A percentile compares a stretch with the other conserved stretches of the same genome.
Conservation (phyloP, 2,329 filamentous ascomycete species). For the Thelonectria discophora region DNA sequence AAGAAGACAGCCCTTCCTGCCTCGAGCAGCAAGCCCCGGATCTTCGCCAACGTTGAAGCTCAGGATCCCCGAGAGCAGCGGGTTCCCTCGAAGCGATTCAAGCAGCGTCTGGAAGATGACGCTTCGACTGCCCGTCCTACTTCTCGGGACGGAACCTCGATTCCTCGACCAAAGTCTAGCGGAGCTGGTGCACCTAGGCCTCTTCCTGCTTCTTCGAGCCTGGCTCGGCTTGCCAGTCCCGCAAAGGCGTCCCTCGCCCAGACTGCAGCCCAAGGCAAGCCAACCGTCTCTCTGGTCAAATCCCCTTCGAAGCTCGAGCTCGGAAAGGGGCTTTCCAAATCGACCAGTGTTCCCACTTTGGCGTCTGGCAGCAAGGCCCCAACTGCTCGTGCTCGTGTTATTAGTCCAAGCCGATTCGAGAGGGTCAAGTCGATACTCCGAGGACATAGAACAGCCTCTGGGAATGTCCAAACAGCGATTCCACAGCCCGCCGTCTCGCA, state of each 20-base stretch:
- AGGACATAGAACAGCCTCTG: constrained; percentile 47
- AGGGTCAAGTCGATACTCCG: constrained; percentile 68
- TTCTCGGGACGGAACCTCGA: constrained; percentile 60
- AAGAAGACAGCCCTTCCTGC: constrained; percentile 41
- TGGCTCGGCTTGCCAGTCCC: constrained; percentile 74
- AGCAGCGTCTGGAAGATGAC: constrained; percentile 74
- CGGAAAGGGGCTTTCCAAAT: constrained; percentile 55
- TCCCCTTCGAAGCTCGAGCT: constrained; percentile 58
- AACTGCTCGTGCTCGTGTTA: constrained; percentile 48
- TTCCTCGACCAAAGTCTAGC: constrained; percentile 57
- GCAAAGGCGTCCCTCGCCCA: constrained; percentile 79
- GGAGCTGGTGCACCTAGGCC: constrained; percentile 40
- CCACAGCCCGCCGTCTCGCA: constrained; percentile 57
- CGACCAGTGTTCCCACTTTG: constrained; percentile 60
- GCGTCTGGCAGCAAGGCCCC: constrained; percentile 44
- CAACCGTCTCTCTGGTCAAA: constrained; percentile 46
- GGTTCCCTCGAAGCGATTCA: constrained; percentile 72
- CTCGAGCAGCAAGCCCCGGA: constrained; percentile 23
- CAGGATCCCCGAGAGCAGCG: constrained; percentile 30
- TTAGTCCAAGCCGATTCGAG: constrained; percentile 62
- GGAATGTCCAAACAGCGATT: constrained; percentile 57
- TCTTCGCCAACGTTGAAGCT: constrained; percentile 36
- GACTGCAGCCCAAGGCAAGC: constrained; percentile 36
- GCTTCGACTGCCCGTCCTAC: constrained; percentile 70
- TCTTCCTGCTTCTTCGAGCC: constrained; percentile 57